Percentiles rank a stretch among this genome's conserved stretches.
These are phyloP conservation scores for Lipomyces yamadae DNA, from an alignment of 805 yeast genomes.

Conservation along the genomic window DNA sequence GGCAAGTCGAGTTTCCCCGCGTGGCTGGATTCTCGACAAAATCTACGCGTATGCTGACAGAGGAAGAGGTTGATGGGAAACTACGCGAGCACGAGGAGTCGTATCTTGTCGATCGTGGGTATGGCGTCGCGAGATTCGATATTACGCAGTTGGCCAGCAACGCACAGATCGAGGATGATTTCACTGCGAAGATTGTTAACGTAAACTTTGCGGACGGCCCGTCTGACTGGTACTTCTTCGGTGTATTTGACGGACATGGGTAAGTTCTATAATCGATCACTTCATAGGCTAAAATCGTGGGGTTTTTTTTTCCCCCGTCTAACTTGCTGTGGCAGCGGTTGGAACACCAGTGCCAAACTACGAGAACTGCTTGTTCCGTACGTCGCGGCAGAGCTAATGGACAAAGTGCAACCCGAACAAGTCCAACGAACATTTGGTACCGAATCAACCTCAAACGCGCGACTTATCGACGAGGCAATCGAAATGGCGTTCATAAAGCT, in stretches of 20 bases:
- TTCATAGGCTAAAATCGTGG: too few species aligned
- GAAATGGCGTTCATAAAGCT: conserved; percentile 77
- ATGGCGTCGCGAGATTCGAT: conserved; percentile 85
- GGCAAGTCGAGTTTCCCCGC: conserved; percentile 30
- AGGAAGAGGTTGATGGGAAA: conserved; percentile 70
- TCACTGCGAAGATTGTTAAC: conserved; percentile 71
- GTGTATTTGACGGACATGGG: conserved; percentile 92
- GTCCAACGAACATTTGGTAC: conserved; percentile 47
- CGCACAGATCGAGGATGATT: conserved; percentile 92
- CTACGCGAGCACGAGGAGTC: conserved; percentile 80
- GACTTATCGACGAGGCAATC: conserved; percentile 75
- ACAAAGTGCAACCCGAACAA: conserved; percentile 52
- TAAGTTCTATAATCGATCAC: background rate
- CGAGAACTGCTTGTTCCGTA: conserved; percentile 76
- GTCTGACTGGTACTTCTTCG: conserved; percentile 91
- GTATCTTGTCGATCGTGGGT: conserved; percentile 73
- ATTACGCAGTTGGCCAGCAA: conserved; percentile 88
- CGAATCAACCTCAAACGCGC: conserved; percentile 45
- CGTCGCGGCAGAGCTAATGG: conserved; percentile 77
- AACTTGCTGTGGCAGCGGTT: conserved; percentile 60
- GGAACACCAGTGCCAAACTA: conserved; percentile 86
- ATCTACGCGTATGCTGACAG: conserved; percentile 49
- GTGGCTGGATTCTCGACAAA: conserved; percentile 22
- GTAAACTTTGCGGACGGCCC: conserved; percentile 48
- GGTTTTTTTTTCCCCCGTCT: too few species aligned